These are phyloP conservation scores for Tricholoma matsutake DNA, from an alignment of 768 basidiomycete genomes.

Conservation along the genomic window DNA sequence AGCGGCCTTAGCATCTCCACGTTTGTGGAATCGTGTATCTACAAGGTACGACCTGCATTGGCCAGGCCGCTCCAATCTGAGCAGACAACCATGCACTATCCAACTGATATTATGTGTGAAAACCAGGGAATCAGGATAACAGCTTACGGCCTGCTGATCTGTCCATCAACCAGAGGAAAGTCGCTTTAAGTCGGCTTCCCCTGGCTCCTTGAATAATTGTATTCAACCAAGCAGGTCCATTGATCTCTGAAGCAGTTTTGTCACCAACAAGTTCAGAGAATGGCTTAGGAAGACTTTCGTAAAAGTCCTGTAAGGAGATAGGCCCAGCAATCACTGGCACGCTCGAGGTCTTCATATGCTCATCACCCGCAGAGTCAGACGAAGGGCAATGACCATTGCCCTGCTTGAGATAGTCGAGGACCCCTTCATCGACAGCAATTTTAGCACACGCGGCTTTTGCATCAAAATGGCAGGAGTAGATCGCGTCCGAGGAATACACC, in stretches of 20 bases:
- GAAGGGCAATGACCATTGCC: conserved; percentile 46
- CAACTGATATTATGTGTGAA: conserved; percentile 6
- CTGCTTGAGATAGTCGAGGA: conserved; percentile 55
- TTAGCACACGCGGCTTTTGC: conserved; percentile 56
- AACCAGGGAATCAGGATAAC: neutral
- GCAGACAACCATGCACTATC: conserved; percentile 59
- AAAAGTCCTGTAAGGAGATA: conserved; percentile 53
- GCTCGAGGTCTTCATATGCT: neutral
- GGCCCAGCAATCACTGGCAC: neutral
- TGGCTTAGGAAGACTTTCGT: conserved; percentile 62
- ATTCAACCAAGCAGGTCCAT: conserved; percentile 54
- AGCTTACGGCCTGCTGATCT: conserved; percentile 43
- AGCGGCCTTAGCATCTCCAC: conserved; percentile 65
- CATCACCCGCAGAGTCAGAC: conserved; percentile 21
- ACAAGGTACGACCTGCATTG: conserved; percentile 58
- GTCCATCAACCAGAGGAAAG: conserved; percentile 42
- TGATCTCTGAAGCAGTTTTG: conserved; percentile 47
- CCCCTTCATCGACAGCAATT: conserved; percentile 49
- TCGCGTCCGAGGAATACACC: conserved; percentile 49
- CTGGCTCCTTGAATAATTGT: conserved; percentile 46
- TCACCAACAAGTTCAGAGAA: conserved; percentile 52
- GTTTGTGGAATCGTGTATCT: conserved; percentile 59
- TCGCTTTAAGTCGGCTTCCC: conserved; percentile 42
- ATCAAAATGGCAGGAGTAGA: conserved; percentile 34
- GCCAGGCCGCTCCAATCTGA: conserved; percentile 52